Evolutionary conservation across 163 green algal genomes (phyloP), one percentile per base, ranked within the genome.

Genomic region (Chlamydomonas reinhardtii): DNA sequence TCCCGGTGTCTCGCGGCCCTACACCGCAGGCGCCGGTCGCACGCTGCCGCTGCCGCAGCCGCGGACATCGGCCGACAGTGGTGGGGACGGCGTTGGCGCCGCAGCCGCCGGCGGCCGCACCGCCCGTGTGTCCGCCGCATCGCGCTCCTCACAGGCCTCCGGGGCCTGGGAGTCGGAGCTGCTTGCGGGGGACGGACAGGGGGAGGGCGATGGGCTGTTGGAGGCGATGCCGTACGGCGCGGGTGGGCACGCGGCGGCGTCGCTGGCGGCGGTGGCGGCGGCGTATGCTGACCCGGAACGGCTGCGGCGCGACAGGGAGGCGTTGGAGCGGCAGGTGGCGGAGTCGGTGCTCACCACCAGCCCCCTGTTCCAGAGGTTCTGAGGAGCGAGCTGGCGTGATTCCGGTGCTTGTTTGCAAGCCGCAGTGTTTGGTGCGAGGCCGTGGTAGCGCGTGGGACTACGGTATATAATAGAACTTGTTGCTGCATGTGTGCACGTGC

Each of bases 291-390:
- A 77, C 32, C 52, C 68, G 4, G 79, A 72, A 69, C 79, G 79
- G 52, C 79, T 85, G 32, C 68, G 79, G 24, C 62, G n/a, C 24
- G 79, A 85, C 31, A 54, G 79, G 11, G 79, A 85, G 54, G 69
- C 68, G 19, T 34, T 85, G 32, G 79, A 85, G 69, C 25, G n/a
- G 27, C 68, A 22, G 68, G 69, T 85, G 31, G 74, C 79, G 69
- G 79, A 85, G 68, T 39, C 79, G 9, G 68, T 85, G 34, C 52
- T 85, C 31, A 77, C 52, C 29, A 62, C 32, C 32, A 85, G 79
- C 34, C 79, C 79, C 27, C 79, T 85, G 29, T 85, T 85, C 68
- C 79, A 77, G 34, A 37, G 69, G 48, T 64, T 72, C 2, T 85
- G 31, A 70, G 61, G 9, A 16, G 59, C n/a, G 59, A 5, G 2